Percentiles rank a stretch among this genome's conserved stretches.
phyloP scores from a whole-genome alignment of 805 yeast species.

The Wickerhamomyces tratensis region DNA sequence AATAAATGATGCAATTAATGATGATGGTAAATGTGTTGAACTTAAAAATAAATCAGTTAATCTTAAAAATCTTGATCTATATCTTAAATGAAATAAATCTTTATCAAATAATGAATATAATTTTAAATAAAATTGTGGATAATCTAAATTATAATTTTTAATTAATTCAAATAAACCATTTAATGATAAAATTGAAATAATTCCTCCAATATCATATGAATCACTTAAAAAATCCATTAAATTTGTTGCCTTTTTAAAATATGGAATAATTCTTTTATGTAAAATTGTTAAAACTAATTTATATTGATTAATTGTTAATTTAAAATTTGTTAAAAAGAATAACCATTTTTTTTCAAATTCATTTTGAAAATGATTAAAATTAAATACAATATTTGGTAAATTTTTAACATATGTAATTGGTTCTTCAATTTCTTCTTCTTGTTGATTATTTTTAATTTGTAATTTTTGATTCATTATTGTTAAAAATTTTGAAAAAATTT shows the following conservation, averaged over 20 bases:
- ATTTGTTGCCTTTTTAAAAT: constrained; percentile 65
- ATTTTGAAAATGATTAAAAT: constrained; percentile 39
- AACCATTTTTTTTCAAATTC: constrained; percentile 68
- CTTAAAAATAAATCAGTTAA: constrained; percentile 76
- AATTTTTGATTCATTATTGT: constrained; percentile 26
- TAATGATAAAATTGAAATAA: constrained; percentile 67
- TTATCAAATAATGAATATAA: constrained; percentile 75
- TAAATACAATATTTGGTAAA: constrained; percentile 35
- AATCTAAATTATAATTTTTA: constrained; percentile 75
- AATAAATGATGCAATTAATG: constrained; percentile 81
- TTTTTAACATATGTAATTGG: constrained; percentile 29
- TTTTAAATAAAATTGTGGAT: constrained; percentile 81
- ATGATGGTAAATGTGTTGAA: constrained; percentile 79
- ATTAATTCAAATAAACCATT: constrained; percentile 84
- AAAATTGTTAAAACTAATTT: constrained; percentile 59
- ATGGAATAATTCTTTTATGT: constrained; percentile 81
- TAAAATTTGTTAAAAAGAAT: constrained; percentile 38
- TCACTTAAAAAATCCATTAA: constrained; percentile 93
- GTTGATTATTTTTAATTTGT: constrained; percentile 7
- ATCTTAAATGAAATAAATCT: constrained; percentile 62
- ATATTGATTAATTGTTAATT: constrained; percentile 43
- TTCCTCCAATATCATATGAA: constrained; percentile 55
- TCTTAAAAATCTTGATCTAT: constrained; percentile 82
- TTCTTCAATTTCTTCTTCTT: constrained; percentile 25
- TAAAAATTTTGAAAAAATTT: constrained; percentile 26